Evolutionary conservation across 139 green algal species (phyloP).

Genomic region (Raphidocelis subcapitata): DNA sequence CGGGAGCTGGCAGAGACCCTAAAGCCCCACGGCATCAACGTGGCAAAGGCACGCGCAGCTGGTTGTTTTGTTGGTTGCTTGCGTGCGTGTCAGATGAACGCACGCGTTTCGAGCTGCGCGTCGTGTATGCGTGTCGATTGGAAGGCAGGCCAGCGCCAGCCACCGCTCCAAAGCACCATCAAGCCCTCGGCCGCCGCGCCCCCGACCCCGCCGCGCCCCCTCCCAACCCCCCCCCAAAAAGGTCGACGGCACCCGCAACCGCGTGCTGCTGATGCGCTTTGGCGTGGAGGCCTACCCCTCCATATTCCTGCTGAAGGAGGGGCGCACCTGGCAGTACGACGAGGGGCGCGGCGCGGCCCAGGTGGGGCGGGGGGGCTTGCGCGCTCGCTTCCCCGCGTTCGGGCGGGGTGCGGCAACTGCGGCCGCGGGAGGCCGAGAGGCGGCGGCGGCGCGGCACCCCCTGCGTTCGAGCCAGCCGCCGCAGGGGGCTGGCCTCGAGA

Average conservation of each 20-base stretch:
- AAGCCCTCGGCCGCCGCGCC: too few species aligned
- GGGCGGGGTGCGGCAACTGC: not conserved
- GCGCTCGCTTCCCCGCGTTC: not conserved
- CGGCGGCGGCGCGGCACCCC: not conserved
- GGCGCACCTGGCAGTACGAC: conserved; percentile 35
- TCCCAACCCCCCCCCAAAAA: not conserved
- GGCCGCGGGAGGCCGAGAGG: not conserved
- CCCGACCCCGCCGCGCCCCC: too few species aligned
- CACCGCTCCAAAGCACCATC: too few species aligned
- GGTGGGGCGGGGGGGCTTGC: not conserved
- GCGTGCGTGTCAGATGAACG: too few species aligned
- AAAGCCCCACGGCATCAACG: conserved; percentile 18
- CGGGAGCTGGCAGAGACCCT: conserved; percentile 21
- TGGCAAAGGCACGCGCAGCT: conserved; percentile 34
- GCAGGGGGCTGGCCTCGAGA: not conserved
- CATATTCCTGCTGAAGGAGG: conserved; percentile 36
- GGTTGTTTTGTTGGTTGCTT: too few species aligned
- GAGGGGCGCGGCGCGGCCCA: conserved; percentile 3
- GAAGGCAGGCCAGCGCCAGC: too few species aligned
- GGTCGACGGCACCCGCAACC: conserved; percentile 36
- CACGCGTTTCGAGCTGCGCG: too few species aligned
- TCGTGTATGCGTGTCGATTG: too few species aligned
- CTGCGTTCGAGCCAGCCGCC: not conserved
- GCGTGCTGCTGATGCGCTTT: conserved; percentile 33
- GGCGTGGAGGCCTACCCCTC: conserved; percentile 34